A percentile compares a stretch with the other conserved stretches of the same genome.
These are phyloP conservation scores for Trifolium subterraneum DNA, from an alignment of 306 rosid genomes.

Conservation along the genomic window DNA sequence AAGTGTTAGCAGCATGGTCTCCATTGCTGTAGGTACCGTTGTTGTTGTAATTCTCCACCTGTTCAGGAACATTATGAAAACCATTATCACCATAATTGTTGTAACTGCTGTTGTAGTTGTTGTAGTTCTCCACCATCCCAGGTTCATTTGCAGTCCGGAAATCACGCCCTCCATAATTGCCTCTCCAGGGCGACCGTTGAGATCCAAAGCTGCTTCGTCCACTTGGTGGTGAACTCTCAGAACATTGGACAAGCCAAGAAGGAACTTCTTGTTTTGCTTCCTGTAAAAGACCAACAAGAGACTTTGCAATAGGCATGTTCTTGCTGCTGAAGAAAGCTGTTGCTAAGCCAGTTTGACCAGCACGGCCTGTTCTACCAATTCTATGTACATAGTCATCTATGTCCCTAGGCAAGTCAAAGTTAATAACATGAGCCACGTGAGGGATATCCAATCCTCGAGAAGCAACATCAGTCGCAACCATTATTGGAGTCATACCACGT, in stretches of 20 bases:
- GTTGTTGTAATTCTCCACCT: not conserved
- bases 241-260: conserved; percentile 65
- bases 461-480: conserved; percentile 89
- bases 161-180: conserved; percentile 72
- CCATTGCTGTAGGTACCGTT: conserved; percentile 41
- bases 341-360: conserved; percentile 81
- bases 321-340: conserved; percentile 77
- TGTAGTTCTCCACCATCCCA: conserved; percentile 38
- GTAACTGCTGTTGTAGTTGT: conserved; percentile 1
- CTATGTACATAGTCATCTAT: conserved; percentile 81
- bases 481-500: conserved; percentile 64
- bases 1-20: conserved; percentile 5
- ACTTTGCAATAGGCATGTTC: conserved; percentile 61
- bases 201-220: conserved; percentile 41
- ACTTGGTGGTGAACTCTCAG: conserved; percentile 41
- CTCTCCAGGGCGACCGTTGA: conserved; percentile 49
- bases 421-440: conserved; percentile 75
- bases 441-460: conserved; percentile 85
- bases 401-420: conserved; percentile 78
- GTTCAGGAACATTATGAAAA: not conserved
- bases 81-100: conserved; percentile 8
- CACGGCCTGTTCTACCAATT: conserved; percentile 87
- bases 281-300: conserved; percentile 62
- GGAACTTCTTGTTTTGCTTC: conserved; percentile 81
- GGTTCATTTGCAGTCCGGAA: conserved; percentile 45